phyloP scores from a whole-genome alignment of 331 rosid species.

The Arachis monticola region DNA sequence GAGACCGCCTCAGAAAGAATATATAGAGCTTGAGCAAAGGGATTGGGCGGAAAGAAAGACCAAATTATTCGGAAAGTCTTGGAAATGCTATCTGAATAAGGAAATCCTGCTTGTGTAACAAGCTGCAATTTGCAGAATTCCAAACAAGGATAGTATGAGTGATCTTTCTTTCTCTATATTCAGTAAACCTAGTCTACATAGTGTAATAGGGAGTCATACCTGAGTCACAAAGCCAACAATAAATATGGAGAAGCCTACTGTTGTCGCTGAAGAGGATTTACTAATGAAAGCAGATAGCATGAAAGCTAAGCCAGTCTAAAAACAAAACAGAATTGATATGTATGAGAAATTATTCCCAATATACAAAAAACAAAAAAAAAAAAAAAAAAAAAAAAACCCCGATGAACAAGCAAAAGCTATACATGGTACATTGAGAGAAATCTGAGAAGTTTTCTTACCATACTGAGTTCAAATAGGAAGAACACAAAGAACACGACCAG shows the following conservation, averaged over 20 bases:
- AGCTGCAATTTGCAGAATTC: slow-evolving; percentile 54
- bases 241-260: slow-evolving; percentile 67
- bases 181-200: slow-evolving; percentile 21
- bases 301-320: slow-evolving; percentile 83
- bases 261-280: slow-evolving; percentile 80
- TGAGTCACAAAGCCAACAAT: slow-evolving; percentile 77
- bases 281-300: slow-evolving; percentile 80
- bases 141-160: slow-evolving; percentile 30
- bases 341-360: background rate
- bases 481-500: slow-evolving; percentile 59
- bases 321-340: slow-evolving; percentile 24
- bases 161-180: slow-evolving; percentile 22
- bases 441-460: slow-evolving; percentile 57
- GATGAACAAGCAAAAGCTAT: slow-evolving; percentile 23
- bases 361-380: background rate
- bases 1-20: slow-evolving; percentile 63
- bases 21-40: slow-evolving; percentile 66
- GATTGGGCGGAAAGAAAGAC: slow-evolving; percentile 92
- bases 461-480: slow-evolving; percentile 86
- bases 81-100: slow-evolving; percentile 39
- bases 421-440: slow-evolving; percentile 10
- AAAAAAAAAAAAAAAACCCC: background rate
- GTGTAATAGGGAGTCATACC: slow-evolving; percentile 54
- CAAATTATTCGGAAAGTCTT: slow-evolving; percentile 44
- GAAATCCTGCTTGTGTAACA: slow-evolving; percentile 60